These are phyloP conservation scores for Iodosphaeria phyllophila DNA, from an alignment of 2,329 filamentous ascomycete genomes.

Conservation along the genomic window DNA sequence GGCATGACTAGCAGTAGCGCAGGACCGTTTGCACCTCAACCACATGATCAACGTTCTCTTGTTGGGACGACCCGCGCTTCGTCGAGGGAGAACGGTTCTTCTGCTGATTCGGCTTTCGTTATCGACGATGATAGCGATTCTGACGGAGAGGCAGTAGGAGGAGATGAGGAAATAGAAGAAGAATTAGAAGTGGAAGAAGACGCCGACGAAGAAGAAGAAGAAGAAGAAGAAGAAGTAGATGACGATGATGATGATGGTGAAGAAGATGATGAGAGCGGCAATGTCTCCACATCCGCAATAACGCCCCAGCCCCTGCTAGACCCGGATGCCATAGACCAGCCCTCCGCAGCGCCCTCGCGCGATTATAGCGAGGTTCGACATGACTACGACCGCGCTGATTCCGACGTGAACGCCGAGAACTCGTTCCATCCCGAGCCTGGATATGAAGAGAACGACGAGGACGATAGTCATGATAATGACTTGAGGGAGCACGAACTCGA, in stretches of 20 bases:
- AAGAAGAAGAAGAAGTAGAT: constrained; percentile 5
- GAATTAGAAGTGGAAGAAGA: constrained; percentile 5
- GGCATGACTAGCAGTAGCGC: too few species aligned
- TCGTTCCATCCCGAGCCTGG: too few species aligned
- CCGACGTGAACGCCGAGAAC: constrained; percentile 12
- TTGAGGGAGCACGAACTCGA: constrained; percentile 9
- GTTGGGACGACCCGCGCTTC: too few species aligned
- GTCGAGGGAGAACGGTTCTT: too few species aligned
- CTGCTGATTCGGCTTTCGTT: constrained; percentile 11
- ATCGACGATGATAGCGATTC: constrained; percentile 13
- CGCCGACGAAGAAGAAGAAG: constrained; percentile 4
- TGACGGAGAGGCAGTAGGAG: constrained; percentile 6
- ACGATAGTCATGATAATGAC: constrained; percentile 13
- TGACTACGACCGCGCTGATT: constrained; percentile 10
- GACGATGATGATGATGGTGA: constrained; percentile 5
- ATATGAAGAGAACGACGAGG: constrained; percentile 14
- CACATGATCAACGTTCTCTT: too few species aligned
- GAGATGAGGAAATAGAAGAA: constrained; percentile 4
- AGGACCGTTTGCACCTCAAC: too few species aligned
- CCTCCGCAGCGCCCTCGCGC: constrained; percentile 5
- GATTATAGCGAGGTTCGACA: constrained; percentile 10
- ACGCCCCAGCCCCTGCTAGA: background rate
- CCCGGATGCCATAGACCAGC: constrained; percentile 1
- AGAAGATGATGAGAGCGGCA: constrained; percentile 1
- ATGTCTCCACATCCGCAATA: background rate